These are phyloP conservation scores for Aspergillus haitiensis DNA, from an alignment of 495 filamentous ascomycete species.

Conservation along the genomic window DNA sequence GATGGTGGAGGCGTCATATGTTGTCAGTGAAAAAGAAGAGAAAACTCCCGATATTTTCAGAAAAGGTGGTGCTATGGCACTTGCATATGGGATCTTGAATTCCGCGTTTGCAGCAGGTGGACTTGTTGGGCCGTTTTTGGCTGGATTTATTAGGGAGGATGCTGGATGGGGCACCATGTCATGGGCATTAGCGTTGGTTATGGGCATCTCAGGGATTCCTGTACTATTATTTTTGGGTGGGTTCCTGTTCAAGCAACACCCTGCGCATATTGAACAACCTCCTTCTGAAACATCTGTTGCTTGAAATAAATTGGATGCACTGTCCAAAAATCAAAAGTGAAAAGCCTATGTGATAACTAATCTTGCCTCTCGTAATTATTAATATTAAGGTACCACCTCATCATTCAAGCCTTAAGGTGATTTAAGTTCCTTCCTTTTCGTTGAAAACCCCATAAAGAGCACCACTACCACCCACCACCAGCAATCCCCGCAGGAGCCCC, in stretches of 20 bases:
- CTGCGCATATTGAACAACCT: background rate
- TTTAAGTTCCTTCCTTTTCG: no score
- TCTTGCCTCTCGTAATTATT: no score
- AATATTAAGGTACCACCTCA: no score
- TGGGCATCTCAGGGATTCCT: conserved; percentile 29
- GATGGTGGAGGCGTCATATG: conserved; percentile 66
- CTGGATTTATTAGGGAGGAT: conserved; percentile 54
- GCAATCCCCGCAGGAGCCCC: conserved; percentile 30
- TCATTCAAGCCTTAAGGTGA: no score
- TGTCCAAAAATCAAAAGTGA: background rate
- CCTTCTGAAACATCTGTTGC: background rate
- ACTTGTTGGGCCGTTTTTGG: conserved; percentile 58
- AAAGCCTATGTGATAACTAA: no score
- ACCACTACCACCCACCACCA: background rate
- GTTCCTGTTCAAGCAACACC: conserved; percentile 12
- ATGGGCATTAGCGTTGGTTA: conserved; percentile 31
- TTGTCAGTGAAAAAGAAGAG: conserved; percentile 58
- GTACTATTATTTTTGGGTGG: conserved; percentile 26
- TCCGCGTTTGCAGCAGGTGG: conserved; percentile 57
- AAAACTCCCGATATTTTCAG: conserved; percentile 52
- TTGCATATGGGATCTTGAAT: conserved; percentile 57
- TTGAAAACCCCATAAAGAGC: background rate
- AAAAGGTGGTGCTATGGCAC: conserved; percentile 55
- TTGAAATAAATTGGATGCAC: background rate
- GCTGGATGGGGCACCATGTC: conserved; percentile 59